Conservation (phyloP, 163 green algal genomes). For the Chlamydomonas reinhardtii region DNA sequence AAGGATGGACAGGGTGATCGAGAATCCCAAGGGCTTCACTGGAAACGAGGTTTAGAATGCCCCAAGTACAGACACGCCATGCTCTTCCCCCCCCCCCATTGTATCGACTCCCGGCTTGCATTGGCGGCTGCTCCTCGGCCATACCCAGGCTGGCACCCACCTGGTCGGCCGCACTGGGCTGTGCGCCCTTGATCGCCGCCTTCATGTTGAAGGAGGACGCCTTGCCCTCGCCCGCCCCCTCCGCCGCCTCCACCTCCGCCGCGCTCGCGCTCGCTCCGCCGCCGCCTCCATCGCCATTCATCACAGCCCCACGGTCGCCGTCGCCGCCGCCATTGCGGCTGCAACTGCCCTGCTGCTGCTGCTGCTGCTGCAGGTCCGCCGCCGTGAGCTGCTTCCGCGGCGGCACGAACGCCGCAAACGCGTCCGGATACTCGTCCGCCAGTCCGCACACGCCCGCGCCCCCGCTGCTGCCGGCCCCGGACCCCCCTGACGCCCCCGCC, state of each 20-base stretch:
- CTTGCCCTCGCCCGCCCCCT: background rate
- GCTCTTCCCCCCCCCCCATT: too few relatives aligned
- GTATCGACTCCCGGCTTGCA: too few relatives aligned
- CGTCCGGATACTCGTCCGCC: constrained; percentile 10
- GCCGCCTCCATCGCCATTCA: background rate
- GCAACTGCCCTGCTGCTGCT: background rate
- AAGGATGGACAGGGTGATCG: too few relatives aligned
- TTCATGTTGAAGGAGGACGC: constrained; percentile 39
- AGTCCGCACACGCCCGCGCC: background rate
- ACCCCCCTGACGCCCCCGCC: background rate
- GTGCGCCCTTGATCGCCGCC: constrained; percentile 38
- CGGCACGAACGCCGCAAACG: constrained; percentile 43
- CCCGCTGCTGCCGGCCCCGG: background rate
- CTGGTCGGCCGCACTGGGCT: constrained; percentile 18
- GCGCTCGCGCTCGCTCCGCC: background rate
- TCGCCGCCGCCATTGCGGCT: background rate
- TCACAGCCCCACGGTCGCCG: background rate
- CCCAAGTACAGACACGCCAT: too few relatives aligned
- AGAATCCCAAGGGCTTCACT: too few relatives aligned
- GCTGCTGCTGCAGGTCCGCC: constrained; percentile 31
- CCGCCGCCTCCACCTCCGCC: background rate
- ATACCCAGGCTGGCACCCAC: background rate
- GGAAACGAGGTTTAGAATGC: too few relatives aligned
- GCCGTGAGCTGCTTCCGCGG: constrained; percentile 3
- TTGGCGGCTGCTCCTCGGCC: too few relatives aligned